Evolutionary conservation across 495 filamentous ascomycete species (phyloP).

Genomic region (Neurospora africana): DNA sequence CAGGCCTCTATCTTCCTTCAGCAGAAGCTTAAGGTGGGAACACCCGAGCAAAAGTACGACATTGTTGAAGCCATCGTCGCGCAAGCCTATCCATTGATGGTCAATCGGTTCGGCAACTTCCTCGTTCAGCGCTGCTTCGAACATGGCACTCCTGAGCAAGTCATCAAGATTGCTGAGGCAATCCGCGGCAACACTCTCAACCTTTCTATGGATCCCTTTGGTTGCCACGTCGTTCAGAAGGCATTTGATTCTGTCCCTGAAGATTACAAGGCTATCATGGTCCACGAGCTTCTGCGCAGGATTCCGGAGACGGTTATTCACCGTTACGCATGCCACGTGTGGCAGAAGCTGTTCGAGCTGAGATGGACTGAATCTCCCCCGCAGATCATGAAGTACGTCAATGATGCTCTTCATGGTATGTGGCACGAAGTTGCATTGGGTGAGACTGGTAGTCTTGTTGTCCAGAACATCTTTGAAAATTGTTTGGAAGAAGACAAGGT

Average conservation of each 20-base stretch:
- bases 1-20: slow-evolving; percentile 98
- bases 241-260: slow-evolving; percentile 96
- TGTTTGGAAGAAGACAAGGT: slow-evolving; percentile 98
- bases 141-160: slow-evolving; percentile 90
- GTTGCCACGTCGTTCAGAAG: slow-evolving; percentile 97
- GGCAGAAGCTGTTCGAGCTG: slow-evolving; percentile 99
- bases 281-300: slow-evolving; percentile 85
- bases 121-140: slow-evolving; percentile 97
- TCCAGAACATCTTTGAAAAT: slow-evolving; percentile 99
- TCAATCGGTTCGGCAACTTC: slow-evolving; percentile 98
- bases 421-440: slow-evolving; percentile 97
- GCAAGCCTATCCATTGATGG: slow-evolving; percentile 91
- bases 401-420: slow-evolving; percentile 89
- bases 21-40: slow-evolving; percentile 97
- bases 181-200: slow-evolving; percentile 91
- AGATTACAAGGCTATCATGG: slow-evolving; percentile 96
- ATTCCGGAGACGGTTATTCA: slow-evolving; percentile 98
- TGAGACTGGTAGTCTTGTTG: slow-evolving; percentile 93
- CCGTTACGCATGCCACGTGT: slow-evolving; percentile 96
- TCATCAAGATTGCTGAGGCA: slow-evolving; percentile 86
- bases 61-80: slow-evolving; percentile 94
- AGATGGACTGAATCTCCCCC: slow-evolving; percentile 90
- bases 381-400: slow-evolving; percentile 97
- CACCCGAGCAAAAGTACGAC: slow-evolving; percentile 88
- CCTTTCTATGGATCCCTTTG: slow-evolving; percentile 96